Base-by-base conservation (phyloP, 2,329 filamentous ascomycete genomes). In the Sarocladium brachiariae region DNA sequence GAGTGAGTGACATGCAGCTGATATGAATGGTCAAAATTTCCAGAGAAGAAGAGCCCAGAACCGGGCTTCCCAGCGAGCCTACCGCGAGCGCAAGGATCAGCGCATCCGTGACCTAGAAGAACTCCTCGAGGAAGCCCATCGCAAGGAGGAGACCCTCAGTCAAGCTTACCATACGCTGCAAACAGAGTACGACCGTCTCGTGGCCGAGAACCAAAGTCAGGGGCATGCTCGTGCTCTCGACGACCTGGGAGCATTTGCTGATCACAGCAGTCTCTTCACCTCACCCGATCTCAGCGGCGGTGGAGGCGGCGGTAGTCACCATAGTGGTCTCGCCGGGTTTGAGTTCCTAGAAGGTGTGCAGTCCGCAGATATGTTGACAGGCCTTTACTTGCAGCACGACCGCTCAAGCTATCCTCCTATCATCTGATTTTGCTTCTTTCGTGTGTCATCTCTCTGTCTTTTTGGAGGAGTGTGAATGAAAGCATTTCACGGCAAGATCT, bases 61-160 rank as follows among this genome's bases (percentile, higher is more conserved):
- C 51, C 55, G 60, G 35, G 58, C 57, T 47, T 61, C 59, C 9
- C 60, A 62, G 47, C 53, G 60, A 3, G 60, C 60, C 27, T 62
- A 62, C 50, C 55, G 59, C 21, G 58, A 62, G 50, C 56, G 60
- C 41, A 62, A 58, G 23, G 57, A 56, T 59, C 80, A 83, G 61
- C 76, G 82, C 54, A 83, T 83, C 58, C 76, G 77, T 54, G 81
- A 84, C 56, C 74, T 85, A 18, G 81, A 84, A 61, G 61, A 70
- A 31, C 73, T 80, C 57, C 73, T 84, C 27, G 65, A 64, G 43
- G 73, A 77, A 16, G 66, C 80, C 47, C 74, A 75, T 54, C 72
- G 76, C 21, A 77, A 75, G 56, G 78, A 83, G 61, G 75, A 74
- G 52, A 70, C 71, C 30, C 72, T 84, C 50, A 72, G 73, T 54